These are phyloP conservation scores for Podila clonocystis DNA, from an alignment of 192 early-diverging fungal species.

Conservation along the genomic window DNA sequence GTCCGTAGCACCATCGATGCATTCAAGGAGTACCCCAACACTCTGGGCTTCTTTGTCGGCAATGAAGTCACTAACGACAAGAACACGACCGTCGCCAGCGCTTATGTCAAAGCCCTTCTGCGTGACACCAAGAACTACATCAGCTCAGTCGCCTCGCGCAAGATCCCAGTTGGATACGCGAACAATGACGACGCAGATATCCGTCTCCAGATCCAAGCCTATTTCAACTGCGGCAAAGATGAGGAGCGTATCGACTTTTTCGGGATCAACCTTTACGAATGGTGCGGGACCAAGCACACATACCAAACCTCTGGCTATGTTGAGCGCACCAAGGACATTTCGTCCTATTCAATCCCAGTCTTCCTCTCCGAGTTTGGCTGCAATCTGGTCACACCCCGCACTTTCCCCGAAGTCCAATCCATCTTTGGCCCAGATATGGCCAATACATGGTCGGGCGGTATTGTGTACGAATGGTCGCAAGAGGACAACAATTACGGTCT, in stretches of 20 bases:
- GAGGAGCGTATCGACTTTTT: conserved; percentile 75
- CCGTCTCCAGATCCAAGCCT: conserved; percentile 69
- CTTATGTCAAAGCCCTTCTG: conserved; percentile 74
- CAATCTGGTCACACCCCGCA: conserved; percentile 71
- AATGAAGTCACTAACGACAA: conserved; percentile 78
- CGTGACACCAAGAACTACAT: conserved; percentile 75
- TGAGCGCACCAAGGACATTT: conserved; percentile 68
- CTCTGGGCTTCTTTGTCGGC: conserved; percentile 76
- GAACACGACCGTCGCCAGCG: conserved; percentile 68
- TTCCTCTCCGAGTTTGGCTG: conserved; percentile 84
- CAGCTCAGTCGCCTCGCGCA: conserved; percentile 52
- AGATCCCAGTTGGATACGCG: conserved; percentile 80
- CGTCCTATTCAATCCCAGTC: conserved; percentile 70
- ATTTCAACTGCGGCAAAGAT: conserved; percentile 74
- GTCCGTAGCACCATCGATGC: conserved; percentile 70
- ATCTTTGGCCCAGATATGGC: conserved; percentile 79
- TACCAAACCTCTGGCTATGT: conserved; percentile 76
- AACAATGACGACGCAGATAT: conserved; percentile 79
- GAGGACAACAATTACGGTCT: conserved; percentile 82
- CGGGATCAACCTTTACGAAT: conserved; percentile 81
- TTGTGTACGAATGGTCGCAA: conserved; percentile 81
- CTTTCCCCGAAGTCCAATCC: conserved; percentile 72
- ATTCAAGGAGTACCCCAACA: conserved; percentile 72
- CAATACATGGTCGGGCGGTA: conserved; percentile 71
- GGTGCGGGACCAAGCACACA: conserved; percentile 71